Evolutionary conservation across 306 rosid species (phyloP), one percentile per base, ranked within the genome.

Genomic region (Cercis canadensis): DNA sequence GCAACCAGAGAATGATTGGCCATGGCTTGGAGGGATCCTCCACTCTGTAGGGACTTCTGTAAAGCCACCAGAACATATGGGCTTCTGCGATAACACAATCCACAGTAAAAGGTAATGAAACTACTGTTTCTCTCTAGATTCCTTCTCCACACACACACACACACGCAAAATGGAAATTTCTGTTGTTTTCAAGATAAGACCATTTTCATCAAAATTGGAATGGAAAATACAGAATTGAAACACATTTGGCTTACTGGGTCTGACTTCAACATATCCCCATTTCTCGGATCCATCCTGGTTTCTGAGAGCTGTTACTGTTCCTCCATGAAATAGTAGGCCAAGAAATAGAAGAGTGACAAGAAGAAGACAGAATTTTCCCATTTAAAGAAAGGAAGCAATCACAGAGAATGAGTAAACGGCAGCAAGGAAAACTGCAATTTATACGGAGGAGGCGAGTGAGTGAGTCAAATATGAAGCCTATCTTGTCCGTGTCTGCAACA

Each of bases 251-350:
- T 85, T 82, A 90, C 93, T 90, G 76, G 91, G 93, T 87, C 96
- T 82, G 84, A 90, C 91, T 87, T 87, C 67, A 37, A 87, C 91
- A 59, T 83, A 90, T 15, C 96, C 93, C 96, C 96, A 90, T 19
- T 83, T 88, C 73, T 87, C 87, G 63, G 75, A 80, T 61, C 75
- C 88, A 11, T 85, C 87, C 24, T 52, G 47, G 32, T 52, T 66
- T 67, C 44, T 80, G 19, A 58, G 65, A 66, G 83, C 37, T 4
- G 0, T 64, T 21, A 74, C 74, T 19, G 0, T 14, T 74, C 71
- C 67, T 46, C 78, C 83, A 55, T 70, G 63, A 37, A 81, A 70
- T 14, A 78, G 66, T 29, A 65, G 73, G 49, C 37, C 33, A 50
- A 73, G 63, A 73, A 75, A 71, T 8, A 87, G 74, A 75, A 78